Percentiles rank a stretch among this genome's conserved stretches.
phyloP scores from a whole-genome alignment of 202 grass and related monocot genomes.

The Bolboschoenoplectus hybrid region DNA sequence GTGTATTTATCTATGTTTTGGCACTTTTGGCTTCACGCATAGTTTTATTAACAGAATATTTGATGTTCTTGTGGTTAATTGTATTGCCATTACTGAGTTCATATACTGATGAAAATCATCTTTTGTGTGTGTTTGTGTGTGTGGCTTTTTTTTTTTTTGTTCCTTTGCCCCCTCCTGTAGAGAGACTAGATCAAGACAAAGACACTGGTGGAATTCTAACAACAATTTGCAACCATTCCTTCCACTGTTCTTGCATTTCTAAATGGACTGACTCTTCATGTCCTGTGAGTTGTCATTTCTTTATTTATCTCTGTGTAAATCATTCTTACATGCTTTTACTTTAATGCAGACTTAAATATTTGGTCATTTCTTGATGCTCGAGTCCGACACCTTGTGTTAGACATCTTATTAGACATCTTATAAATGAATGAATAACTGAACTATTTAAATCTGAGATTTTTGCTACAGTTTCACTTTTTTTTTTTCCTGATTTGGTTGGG shows the following conservation, averaged over 20 bases:
- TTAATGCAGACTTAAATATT: constrained; percentile 1
- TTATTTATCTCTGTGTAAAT: not conserved
- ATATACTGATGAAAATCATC: constrained; percentile 8
- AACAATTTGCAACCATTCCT: constrained; percentile 98
- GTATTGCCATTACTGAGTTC: constrained; percentile 28
- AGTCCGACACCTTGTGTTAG: not conserved
- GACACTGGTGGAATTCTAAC: constrained; percentile 90
- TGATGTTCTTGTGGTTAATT: constrained; percentile 25
- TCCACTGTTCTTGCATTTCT: constrained; percentile 96
- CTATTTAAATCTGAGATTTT: constrained; percentile 14
- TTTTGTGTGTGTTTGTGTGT: not conserved
- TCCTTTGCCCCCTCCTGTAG: constrained; percentile 37
- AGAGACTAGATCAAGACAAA: constrained; percentile 95
- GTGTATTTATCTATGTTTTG: not conserved
- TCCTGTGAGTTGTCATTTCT: constrained; percentile 61
- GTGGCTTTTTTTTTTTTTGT: constrained; percentile 20
- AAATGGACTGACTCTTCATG: constrained; percentile 99
- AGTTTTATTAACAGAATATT: not conserved
- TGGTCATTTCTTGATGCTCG: not conserved
- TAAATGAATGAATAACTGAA: constrained; percentile 22
- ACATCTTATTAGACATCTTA: constrained; percentile 1
- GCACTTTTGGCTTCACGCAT: not conserved
- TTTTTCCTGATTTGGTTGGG: constrained; percentile 17
- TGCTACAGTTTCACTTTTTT: not conserved
- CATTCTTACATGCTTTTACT: constrained; percentile 21